Percentiles rank a stretch among this genome's conserved stretches.
These are phyloP conservation scores for Inosperma sp. DNA, from an alignment of 768 basidiomycete genomes.

Conservation along the genomic window DNA sequence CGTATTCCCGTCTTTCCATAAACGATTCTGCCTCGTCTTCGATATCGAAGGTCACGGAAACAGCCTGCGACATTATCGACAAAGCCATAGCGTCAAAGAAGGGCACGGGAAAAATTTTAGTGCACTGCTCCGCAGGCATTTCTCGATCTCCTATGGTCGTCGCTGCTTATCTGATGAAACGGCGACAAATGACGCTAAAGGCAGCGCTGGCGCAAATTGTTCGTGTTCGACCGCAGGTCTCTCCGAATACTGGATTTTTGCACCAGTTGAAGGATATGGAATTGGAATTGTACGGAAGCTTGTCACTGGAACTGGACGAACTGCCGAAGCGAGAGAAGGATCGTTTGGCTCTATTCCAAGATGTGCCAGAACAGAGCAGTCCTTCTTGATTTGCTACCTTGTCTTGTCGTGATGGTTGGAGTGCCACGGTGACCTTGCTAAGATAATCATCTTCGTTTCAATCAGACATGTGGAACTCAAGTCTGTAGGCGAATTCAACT, in stretches of 20 bases:
- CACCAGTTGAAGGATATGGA: slow-evolving; percentile 38
- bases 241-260: slow-evolving; percentile 42
- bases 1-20: slow-evolving; percentile 37
- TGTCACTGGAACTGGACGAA: slow-evolving; percentile 32
- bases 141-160: slow-evolving; percentile 44
- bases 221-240: slow-evolving; percentile 31
- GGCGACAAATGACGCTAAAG: slow-evolving; percentile 32
- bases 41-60: slow-evolving; percentile 24
- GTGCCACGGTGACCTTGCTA: no score
- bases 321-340: slow-evolving; percentile 32
- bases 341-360: slow-evolving; percentile 31
- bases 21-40: slow-evolving; percentile 30
- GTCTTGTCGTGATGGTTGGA: no score
- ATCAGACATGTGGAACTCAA: no score
- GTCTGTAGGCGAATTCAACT: no score
- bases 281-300: slow-evolving; percentile 22
- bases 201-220: slow-evolving; percentile 35
- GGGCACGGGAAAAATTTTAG: slow-evolving; percentile 33
- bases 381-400: no score
- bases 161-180: slow-evolving; percentile 38
- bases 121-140: slow-evolving; percentile 43
- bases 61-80: slow-evolving; percentile 31
- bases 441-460: no score
- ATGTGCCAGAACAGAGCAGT: not conserved
- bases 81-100: slow-evolving; percentile 19